These are phyloP conservation scores for Atkinsonella texensis DNA, from an alignment of 2,329 filamentous ascomycete genomes.

Conservation along the genomic window DNA sequence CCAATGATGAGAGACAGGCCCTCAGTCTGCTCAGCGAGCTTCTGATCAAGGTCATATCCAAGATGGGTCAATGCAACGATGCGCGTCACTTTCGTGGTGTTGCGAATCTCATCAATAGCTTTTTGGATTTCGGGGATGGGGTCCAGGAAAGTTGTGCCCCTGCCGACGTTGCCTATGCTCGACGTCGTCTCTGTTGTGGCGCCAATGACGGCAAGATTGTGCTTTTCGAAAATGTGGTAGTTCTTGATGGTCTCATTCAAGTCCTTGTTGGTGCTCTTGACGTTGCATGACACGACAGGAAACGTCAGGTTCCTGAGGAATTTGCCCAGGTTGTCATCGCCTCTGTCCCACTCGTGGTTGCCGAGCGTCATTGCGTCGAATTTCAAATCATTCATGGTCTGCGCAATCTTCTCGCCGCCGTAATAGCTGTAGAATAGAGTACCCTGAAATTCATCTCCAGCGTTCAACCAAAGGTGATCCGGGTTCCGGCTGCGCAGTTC, in stretches of 20 bases:
- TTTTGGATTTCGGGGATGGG: conserved; percentile 45
- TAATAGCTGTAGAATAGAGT: conserved; percentile 58
- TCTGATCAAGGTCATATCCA: conserved; percentile 51
- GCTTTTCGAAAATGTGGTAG: conserved; percentile 50
- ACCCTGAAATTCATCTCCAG: conserved; percentile 59
- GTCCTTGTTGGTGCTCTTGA: conserved; percentile 45
- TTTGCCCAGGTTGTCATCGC: conserved; percentile 48
- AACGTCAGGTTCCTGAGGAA: conserved; percentile 54
- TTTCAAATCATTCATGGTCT: conserved; percentile 51
- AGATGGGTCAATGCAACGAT: conserved; percentile 58
- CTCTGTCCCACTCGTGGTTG: conserved; percentile 56
- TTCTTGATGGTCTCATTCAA: conserved; percentile 53
- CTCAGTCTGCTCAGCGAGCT: conserved; percentile 45
- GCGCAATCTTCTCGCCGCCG: conserved; percentile 54
- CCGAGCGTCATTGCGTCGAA: conserved; percentile 58
- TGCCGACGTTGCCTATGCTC: conserved; percentile 44
- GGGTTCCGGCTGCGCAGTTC: conserved; percentile 42
- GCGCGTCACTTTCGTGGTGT: conserved; percentile 48
- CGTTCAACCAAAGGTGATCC: conserved; percentile 52
- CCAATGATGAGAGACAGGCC: conserved; percentile 59
- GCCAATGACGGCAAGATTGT: conserved; percentile 50
- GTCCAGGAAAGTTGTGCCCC: conserved; percentile 46
- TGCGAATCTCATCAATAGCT: conserved; percentile 48
- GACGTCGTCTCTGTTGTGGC: conserved; percentile 31
- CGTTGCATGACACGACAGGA: conserved; percentile 51